Base-by-base conservation (phyloP, 2,329 filamentous ascomycete species). In the Ceratocystiopsis sp. region DNA sequence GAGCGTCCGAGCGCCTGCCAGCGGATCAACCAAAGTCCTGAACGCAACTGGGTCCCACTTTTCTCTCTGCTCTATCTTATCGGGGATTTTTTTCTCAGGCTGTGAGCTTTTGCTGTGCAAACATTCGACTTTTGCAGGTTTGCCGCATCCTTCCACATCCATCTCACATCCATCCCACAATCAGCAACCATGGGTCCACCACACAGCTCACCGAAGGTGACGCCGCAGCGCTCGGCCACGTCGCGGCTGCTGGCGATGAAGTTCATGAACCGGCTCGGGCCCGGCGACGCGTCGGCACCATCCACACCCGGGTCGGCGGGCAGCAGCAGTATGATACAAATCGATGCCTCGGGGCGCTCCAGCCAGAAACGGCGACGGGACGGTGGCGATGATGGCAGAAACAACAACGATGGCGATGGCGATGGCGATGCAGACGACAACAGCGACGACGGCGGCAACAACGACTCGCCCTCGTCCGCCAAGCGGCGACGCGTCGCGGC, bases 241-340 rank as follows among this genome's bases (percentile, higher is more conserved):
- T 87, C 81, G 46, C 78, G 86, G 51, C 78, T 95, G 40, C 69
- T 93, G 56, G 87, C 83, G 35, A 95, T 94, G 86, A 93, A 93
- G 66, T 95, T 95, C 58, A 95, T 95, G 87, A 87, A 93, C 67
- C 75, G 87, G 54, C 82, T 83, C 49, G 80, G 78, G 43, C 4
- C 42, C 46, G 1, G 38, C 42, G 5, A 34, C 39, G 4, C 36
- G 43, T 61, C 54, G 46, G 55, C 60, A 41, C 57, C 64, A 16
- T 64, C 66, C 43, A 64, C 46, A 58, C 71, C 49, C 55, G 40
- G 25, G 25, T 29, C 25, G 25, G 25, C 7, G 7, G 25, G 9
- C 25, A 29, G 25, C 25, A 29, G 25, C 7, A 29, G 25, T 25
- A 34, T 37, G 25, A 21, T 7, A 21, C 19, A 21, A 4, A 21